Evolutionary conservation across 1,139 yeast species (phyloP), one percentile per base, ranked within the genome.

Genomic region (Kodamaea anthophila): DNA sequence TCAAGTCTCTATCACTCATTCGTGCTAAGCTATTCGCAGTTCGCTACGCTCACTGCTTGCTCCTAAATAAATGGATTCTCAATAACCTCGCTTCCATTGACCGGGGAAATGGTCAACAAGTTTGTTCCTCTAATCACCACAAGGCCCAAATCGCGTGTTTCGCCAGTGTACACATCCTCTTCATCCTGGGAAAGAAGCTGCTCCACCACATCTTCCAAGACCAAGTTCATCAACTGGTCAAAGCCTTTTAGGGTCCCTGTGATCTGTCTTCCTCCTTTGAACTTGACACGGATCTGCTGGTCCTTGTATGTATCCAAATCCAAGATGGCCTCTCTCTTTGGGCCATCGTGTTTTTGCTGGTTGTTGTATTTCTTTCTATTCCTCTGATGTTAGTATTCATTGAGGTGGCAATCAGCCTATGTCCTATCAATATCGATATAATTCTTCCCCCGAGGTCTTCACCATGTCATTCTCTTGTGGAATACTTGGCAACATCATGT

Each of bases 221-320:
- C 97, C 44, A 91, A 66, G 58, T 91, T 91, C 94, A 88, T 82
- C 55, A 87, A 69, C 54, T 84, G 94, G 53, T 91, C 98, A 52
- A 72, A 87, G 12, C 98, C 97, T 47, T 83, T 85, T 44, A 91
- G 69, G 1, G 63, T 59, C 14, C 98, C 98, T 15, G 70, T 67
- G 7, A 88, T 78, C 50, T 65, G 62, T 52, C 96, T 74, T 9
- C 96, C 96, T n/a, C 95, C 95, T 43, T 79, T 72, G 50, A 91
- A 77, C 49, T 83, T 78, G 35, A 87, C 94, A 44, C 82, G 70
- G 31, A 91, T 75, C 42, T 70, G 59, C 42, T 81, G 69, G 51
- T 85, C 93, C 47, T 77, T 74, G 52, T 84, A 85, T 48, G 78
- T 82, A 40, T 79, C 74, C 40, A 91, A 66, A 52, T 88, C 93